Evolutionary conservation across 768 basidiomycete species (phyloP), one percentile per base, ranked within the genome.

Genomic region (Suillus occidentalis): DNA sequence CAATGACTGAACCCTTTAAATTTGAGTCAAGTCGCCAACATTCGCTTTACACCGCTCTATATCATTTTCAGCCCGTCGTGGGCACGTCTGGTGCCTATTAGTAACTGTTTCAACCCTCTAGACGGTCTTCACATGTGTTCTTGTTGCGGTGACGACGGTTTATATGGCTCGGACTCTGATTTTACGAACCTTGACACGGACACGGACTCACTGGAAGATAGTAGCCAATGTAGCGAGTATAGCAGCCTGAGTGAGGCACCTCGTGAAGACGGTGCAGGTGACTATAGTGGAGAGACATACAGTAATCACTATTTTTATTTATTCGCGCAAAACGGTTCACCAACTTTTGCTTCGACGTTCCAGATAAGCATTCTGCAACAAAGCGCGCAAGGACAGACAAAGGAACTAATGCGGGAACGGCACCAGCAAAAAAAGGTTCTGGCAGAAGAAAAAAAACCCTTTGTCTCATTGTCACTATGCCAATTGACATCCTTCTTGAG

Each of bases 401-500:
- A 43, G 28, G 12, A n/a, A 9, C 31, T 3, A 28, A 16, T 18
- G 28, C 6, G 12, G 40, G 18, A 28, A 10, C 4, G 10, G 57
- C 22, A 40, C 9, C 25, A 34, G 28, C 8, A 61, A 16, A 20
- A 50, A 58, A 20, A n/a, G 9, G 31, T 22, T 22, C 31, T 37
- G 20, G 28, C 28, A 61, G 16, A 43, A 37, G 59, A 55, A 57
- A 69, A 28, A 62, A 64, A 8, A 40, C 62, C 56, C 59, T 66
- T 50, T 62, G 66, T 56, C 37, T 67, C 53, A 52, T 65, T 34
- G 52, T 63, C 52, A 22, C 60, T 2, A 64, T 76, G 68, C 72
- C 74, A 16, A 60, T 75, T 8, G 73, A 76, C 34, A 63, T 76
- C 36, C 63, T 76, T 42, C 68, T 65, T n/a, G 72, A 76, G 68